Conservation (phyloP, 129 eudicot genomes). For the Flaveria brownii region DNA sequence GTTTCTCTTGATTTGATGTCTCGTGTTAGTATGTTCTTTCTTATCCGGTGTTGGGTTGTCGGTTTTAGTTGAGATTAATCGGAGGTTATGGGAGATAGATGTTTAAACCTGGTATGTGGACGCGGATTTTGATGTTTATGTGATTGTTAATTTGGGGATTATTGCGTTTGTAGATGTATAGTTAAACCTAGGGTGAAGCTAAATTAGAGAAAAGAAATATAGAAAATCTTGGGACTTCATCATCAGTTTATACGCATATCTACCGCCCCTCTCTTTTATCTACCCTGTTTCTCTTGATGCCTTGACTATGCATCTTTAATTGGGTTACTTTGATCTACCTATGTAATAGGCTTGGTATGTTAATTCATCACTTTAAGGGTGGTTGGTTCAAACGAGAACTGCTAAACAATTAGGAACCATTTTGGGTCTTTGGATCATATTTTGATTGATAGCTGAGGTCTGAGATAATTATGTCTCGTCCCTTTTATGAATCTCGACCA, state of each 20-base stretch:
- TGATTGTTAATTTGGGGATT: constrained; percentile 1
- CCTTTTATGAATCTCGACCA: not conserved
- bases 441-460: not conserved
- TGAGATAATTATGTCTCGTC: not conserved
- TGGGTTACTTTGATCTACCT: not conserved
- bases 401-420: not conserved
- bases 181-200: not conserved
- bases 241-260: not conserved
- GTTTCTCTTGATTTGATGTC: not conserved
- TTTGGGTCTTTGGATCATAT: not conserved
- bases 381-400: not conserved
- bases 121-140: not conserved
- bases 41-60: too few species aligned
- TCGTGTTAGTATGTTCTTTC: not conserved
- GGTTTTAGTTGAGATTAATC: not conserved
- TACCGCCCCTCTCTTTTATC: not conserved
- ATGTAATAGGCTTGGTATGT: not conserved
- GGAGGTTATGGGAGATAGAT: too few species aligned
- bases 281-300: not conserved
- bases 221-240: not conserved
- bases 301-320: not conserved
- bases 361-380: not conserved
- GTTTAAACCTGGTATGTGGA: not conserved
- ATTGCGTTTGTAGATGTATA: not conserved
- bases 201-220: not conserved